phyloP scores from a whole-genome alignment of 768 basidiomycete species.

The Holtermanniella nyarrowii region DNA sequence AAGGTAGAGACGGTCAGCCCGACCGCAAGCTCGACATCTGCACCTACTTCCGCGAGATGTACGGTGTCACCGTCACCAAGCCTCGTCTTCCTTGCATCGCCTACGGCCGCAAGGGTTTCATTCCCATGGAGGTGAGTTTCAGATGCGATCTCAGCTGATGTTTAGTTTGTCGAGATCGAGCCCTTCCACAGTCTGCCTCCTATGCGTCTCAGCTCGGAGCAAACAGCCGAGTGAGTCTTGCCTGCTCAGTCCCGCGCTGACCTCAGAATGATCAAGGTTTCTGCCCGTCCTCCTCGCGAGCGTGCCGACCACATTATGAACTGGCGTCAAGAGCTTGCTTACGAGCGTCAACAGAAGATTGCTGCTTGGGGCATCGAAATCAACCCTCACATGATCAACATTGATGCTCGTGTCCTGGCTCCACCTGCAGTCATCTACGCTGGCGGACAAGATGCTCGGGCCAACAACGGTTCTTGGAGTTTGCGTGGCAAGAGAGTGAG shows the following conservation, averaged over 20 bases:
- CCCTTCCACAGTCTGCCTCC: conserved; percentile 35
- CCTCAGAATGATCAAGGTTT: conserved; percentile 33
- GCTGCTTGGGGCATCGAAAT: conserved; percentile 38
- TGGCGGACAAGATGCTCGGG: conserved; percentile 16
- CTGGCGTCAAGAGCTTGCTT: conserved; percentile 34
- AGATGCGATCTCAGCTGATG: not conserved
- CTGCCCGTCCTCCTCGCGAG: conserved; percentile 35
- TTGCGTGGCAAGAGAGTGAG: conserved; percentile 28
- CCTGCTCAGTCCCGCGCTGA: conserved; percentile 1
- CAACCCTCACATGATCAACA: conserved; percentile 20
- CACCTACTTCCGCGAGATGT: conserved; percentile 31
- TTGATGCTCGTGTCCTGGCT: conserved; percentile 31
- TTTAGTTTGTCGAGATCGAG: conserved; percentile 28
- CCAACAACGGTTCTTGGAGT: conserved; percentile 33
- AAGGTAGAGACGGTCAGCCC: conserved; percentile 24
- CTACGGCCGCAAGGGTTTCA: conserved; percentile 32
- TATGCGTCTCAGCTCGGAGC: conserved; percentile 22
- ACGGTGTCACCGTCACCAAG: conserved; percentile 29
- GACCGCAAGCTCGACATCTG: conserved; percentile 25
- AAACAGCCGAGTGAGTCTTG: conserved; percentile 20
- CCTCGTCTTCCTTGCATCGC: conserved; percentile 32
- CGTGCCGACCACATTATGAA: conserved; percentile 17
- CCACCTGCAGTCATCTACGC: conserved; percentile 32
- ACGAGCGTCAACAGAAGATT: conserved; percentile 29
- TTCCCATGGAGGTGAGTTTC: conserved; percentile 12